Base-by-base conservation (phyloP, 2,329 filamentous ascomycete genomes). In the Fusarium torreyae region DNA sequence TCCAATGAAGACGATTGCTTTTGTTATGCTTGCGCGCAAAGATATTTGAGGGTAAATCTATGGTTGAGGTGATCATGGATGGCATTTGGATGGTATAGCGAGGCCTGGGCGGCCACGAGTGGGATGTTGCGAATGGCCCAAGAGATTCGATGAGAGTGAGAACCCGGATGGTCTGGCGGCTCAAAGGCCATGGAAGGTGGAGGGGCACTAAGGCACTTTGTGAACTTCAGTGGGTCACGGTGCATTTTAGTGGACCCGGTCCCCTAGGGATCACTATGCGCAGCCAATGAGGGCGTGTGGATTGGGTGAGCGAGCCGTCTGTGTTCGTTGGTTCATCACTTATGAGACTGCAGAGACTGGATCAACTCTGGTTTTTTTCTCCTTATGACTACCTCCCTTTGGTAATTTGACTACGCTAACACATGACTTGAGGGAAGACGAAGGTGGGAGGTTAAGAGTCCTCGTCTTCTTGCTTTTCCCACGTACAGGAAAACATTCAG, bases 91-190 rank as follows among this genome's bases (percentile, higher is more conserved):
- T 58, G 55, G 45, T 28, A 34, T 34, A 46, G 46, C 24, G 52
- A 62, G 55, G 57, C 63, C 54, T 67, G 50, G 49, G 57, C 44
- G 56, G 42, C 53, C 59, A 20, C 57, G 44, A 51, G 57, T 70
- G 68, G 70, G 62, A 68, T 66, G 70, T 59, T 70, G 60, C 60
- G 43, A 60, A 62, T 59, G 63, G 53, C 34, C 63, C 58, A 57
- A 70, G 69, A 70, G 60, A 52, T 48, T 65, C 51, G 43, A 43
- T 53, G 42, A 52, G 45, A 56, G 17, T 73, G 75, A 76, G 75
- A 74, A 77, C 75, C 75, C 72, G 70, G 75, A 77, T 76, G 75
- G 74, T 66, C 74, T 68, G 42, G 57, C 57, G 61, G 68, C 63
- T 68, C 53, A 66, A 53, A 57, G 57, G 49, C 56, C 33, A 20